Percentiles rank a stretch among this genome's conserved stretches.
phyloP scores from a whole-genome alignment of 176 grass and related monocot genomes.

The Luzula sylvatica region DNA sequence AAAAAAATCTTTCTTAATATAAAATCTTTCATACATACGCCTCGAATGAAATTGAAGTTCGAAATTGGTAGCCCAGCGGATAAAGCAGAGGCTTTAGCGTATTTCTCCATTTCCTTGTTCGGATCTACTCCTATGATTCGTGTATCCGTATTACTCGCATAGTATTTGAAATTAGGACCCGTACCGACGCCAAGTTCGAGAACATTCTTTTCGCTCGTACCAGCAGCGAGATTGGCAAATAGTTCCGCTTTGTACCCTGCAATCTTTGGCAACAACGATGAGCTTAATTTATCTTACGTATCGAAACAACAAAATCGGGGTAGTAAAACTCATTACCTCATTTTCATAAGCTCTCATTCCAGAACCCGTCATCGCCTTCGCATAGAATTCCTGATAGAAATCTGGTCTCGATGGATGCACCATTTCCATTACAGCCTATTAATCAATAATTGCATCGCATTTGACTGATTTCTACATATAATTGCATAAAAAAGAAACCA shows the following conservation, averaged over 20 bases:
- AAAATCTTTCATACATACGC: slow-evolving; percentile 28
- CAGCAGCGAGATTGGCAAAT: slow-evolving; percentile 34
- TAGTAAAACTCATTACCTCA: slow-evolving; percentile 34
- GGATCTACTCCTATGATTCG: slow-evolving; percentile 65
- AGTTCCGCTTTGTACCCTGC: slow-evolving; percentile 62
- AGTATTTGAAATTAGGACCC: slow-evolving; percentile 79
- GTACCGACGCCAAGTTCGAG: slow-evolving; percentile 73
- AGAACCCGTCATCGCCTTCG: slow-evolving; percentile 33
- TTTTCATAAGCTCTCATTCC: slow-evolving; percentile 54
- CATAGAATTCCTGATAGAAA: slow-evolving; percentile 65
- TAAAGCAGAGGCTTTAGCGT: slow-evolving; percentile 44
- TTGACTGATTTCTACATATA: neutral
- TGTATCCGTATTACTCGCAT: slow-evolving; percentile 26
- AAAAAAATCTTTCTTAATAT: neutral
- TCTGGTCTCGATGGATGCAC: slow-evolving; percentile 55
- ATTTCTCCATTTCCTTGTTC: slow-evolving; percentile 79
- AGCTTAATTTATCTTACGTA: neutral
- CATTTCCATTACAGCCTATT: slow-evolving; percentile 44
- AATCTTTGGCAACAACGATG: slow-evolving; percentile 34
- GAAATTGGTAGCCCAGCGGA: slow-evolving; percentile 40
- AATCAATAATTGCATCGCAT: neutral
- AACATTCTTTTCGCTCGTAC: slow-evolving; percentile 29
- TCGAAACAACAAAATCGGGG: neutral
- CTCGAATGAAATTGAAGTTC: slow-evolving; percentile 59
- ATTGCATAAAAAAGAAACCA: neutral